Percentiles rank a stretch among this genome's conserved stretches.
These are phyloP conservation scores for Schwanniomyces sp. DNA, from an alignment of 805 yeast species.

Conservation along the genomic window DNA sequence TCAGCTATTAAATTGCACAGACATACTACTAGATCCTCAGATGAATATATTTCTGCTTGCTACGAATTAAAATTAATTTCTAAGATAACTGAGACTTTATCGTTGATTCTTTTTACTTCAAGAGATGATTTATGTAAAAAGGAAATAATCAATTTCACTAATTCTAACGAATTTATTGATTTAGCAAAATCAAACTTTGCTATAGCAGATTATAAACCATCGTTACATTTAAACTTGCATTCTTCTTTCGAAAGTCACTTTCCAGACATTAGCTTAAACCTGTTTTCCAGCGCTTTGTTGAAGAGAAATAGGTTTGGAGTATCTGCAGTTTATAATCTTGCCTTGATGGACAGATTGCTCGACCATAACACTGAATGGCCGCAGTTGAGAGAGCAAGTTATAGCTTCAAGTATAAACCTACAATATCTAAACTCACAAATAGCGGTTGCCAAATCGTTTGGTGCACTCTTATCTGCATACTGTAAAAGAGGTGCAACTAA, in stretches of 20 bases:
- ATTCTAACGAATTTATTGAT: constrained; percentile 33
- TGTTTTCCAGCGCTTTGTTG: constrained; percentile 51
- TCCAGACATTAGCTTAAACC: constrained; percentile 46
- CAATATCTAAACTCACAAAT: constrained; percentile 68
- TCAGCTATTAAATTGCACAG: constrained; percentile 25
- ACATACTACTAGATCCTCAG: constrained; percentile 13
- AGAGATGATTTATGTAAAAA: constrained; percentile 40
- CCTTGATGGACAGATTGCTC: constrained; percentile 62
- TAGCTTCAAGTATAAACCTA: constrained; percentile 58
- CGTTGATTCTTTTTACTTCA: constrained; percentile 66
- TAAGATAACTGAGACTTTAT: constrained; percentile 72
- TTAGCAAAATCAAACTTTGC: constrained; percentile 31
- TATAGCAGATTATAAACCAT: constrained; percentile 46
- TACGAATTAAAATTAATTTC: constrained; percentile 61
- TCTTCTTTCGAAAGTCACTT: constrained; percentile 48
- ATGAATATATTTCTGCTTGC: constrained; percentile 38
- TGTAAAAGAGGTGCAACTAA: constrained; percentile 47
- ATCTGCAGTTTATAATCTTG: constrained; percentile 56
- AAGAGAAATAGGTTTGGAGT: constrained; percentile 51
- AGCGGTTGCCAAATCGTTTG: constrained; percentile 71
- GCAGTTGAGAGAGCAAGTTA: constrained; percentile 49
- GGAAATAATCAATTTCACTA: constrained; percentile 44
- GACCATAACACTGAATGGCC: constrained; percentile 38
- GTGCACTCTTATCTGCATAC: constrained; percentile 70
- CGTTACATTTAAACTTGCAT: constrained; percentile 46